A percentile compares a stretch with the other conserved stretches of the same genome.
These are phyloP conservation scores for Keithomyces neogunnii DNA, from an alignment of 2,329 filamentous ascomycete genomes.

Conservation along the genomic window DNA sequence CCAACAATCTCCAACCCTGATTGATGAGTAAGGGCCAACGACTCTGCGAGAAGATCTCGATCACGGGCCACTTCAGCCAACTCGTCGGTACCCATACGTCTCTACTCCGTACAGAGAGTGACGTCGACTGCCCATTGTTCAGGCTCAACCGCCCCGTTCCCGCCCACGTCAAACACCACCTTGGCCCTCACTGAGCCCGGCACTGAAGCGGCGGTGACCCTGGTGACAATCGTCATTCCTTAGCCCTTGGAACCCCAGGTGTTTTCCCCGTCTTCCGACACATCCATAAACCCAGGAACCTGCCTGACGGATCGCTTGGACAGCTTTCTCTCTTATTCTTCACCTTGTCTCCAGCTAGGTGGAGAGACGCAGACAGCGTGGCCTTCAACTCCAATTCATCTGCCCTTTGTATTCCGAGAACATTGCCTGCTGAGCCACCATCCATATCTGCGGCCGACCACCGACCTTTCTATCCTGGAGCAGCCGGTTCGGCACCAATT, in stretches of 20 bases:
- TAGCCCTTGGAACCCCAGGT: not conserved
- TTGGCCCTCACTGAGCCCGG: not conserved
- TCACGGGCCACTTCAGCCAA: not conserved
- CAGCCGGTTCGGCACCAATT: not conserved
- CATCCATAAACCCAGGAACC: not conserved
- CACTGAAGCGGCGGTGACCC: slow-evolving; percentile 3
- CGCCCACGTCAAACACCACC: slow-evolving; percentile 1
- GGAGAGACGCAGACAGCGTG: not conserved
- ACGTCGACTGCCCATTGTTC: slow-evolving; percentile 6
- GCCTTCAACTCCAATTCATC: too few species aligned
- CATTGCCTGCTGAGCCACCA: not conserved
- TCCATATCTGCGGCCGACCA: not conserved
- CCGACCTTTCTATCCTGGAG: not conserved
- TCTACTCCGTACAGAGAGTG: slow-evolving; percentile 2
- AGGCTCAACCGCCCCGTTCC: not conserved
- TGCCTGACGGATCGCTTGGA: not conserved
- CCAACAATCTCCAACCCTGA: not conserved
- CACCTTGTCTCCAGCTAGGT: not conserved
- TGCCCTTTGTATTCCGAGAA: not conserved
- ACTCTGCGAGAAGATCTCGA: slow-evolving; percentile 3
- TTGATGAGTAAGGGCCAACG: not conserved
- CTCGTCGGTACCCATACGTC: not conserved
- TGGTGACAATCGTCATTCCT: slow-evolving; percentile 10
- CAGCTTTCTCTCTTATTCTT: not conserved
- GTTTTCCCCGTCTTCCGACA: not conserved